Conservation (phyloP, 345 rosid genomes). For the Salix viminalis region DNA sequence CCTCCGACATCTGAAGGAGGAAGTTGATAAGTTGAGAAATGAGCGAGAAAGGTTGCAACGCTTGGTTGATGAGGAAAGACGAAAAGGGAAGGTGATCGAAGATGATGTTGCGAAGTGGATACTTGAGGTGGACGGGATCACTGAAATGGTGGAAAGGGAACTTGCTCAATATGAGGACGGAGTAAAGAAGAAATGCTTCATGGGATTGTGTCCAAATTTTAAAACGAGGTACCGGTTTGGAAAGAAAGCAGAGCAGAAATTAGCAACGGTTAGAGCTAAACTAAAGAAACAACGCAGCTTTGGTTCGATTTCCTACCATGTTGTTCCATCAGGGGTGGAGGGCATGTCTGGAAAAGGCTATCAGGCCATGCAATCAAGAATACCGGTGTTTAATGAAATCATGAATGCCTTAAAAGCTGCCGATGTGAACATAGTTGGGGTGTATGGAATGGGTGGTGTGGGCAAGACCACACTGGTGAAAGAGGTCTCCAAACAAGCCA, state of each 20-base stretch:
- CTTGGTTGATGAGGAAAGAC: background rate
- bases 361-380: constrained; percentile 1
- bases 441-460: constrained; percentile 16
- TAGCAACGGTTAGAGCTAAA: background rate
- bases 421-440: constrained; percentile 1
- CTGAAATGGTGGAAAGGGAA: background rate
- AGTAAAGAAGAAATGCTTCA: background rate
- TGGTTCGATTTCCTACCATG: background rate
- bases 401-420: background rate
- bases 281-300: background rate
- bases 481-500: background rate
- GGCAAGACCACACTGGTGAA: constrained; percentile 21
- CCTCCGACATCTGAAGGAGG: constrained; percentile 5
- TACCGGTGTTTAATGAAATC: background rate
- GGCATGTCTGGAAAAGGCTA: background rate
- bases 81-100: background rate
- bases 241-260: background rate
- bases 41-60: background rate
- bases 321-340: background rate
- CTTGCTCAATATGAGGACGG: background rate
- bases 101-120: constrained; percentile 6
- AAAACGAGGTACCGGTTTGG: constrained; percentile 2
- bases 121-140: background rate
- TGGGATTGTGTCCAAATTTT: background rate
- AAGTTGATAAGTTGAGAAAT: constrained; percentile 1